Evolutionary conservation across 257 asterid species (phyloP).

Genomic region (Jacaranda mimosifolia): DNA sequence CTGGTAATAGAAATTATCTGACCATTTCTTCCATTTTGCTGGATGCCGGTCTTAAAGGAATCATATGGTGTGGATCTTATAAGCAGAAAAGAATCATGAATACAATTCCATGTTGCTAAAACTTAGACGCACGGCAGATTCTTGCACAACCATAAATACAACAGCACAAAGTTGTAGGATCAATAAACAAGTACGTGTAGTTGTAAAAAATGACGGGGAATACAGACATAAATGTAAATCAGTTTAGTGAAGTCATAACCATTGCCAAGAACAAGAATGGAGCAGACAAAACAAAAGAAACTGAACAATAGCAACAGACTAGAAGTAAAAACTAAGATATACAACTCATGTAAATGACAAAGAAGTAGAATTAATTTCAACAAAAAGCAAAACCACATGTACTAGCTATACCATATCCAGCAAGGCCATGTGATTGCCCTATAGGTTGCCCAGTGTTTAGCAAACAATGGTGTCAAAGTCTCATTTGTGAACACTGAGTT

Average conservation of each 20-base stretch:
- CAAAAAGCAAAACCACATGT: conserved; percentile 46
- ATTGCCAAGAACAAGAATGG: conserved; percentile 2
- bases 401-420: conserved; percentile 61
- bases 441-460: conserved; percentile 49
- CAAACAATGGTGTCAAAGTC: conserved; percentile 47
- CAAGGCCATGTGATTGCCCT: conserved; percentile 71
- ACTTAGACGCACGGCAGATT: neutral
- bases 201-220: too few relatives aligned
- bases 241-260: neutral
- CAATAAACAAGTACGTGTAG: too few relatives aligned
- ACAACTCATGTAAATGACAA: neutral
- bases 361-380: neutral
- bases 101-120: neutral
- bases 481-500: conserved; percentile 59
- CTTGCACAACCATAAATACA: too few relatives aligned
- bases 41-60: neutral
- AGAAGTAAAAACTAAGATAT: neutral
- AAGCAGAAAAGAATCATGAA: neutral
- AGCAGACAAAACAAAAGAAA: conserved; percentile 8
- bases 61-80: neutral
- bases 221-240: too few relatives aligned
- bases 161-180: too few relatives aligned
- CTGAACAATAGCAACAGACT: neutral
- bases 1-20: neutral
- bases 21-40: neutral